phyloP scores from a whole-genome alignment of 192 early-diverging fungal species.

The Chytriomyces hyalinus region DNA sequence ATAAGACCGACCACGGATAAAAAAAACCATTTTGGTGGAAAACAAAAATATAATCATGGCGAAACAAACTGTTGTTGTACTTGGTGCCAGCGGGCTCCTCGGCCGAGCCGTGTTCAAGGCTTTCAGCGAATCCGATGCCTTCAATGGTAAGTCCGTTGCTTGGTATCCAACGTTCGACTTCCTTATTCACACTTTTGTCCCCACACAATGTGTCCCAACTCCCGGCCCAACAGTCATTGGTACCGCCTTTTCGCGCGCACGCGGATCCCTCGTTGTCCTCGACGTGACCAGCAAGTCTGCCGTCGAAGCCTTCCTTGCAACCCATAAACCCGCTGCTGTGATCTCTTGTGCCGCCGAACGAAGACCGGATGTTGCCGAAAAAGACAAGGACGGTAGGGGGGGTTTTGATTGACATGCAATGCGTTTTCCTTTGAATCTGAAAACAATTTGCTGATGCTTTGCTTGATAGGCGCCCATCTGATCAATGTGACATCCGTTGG shows the following conservation, averaged over 20 bases:
- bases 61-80: slow-evolving; percentile 66
- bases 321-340: slow-evolving; percentile 67
- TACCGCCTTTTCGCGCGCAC: slow-evolving; percentile 68
- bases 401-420: not conserved
- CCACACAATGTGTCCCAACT: not conserved
- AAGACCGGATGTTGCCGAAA: slow-evolving; percentile 80
- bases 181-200: not conserved
- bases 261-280: slow-evolving; percentile 60
- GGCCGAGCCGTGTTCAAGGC: slow-evolving; percentile 72
- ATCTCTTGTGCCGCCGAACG: slow-evolving; percentile 89
- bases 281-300: slow-evolving; percentile 67
- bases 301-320: slow-evolving; percentile 57
- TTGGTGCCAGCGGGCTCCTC: slow-evolving; percentile 82
- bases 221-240: slow-evolving; percentile 63
- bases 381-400: slow-evolving; percentile 60
- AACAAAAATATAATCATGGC: not conserved
- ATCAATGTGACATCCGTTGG: slow-evolving; percentile 74
- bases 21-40: too few species aligned
- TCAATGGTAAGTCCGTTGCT: slow-evolving; percentile 46
- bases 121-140: slow-evolving; percentile 57
- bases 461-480: slow-evolving; percentile 28
- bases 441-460: not conserved
- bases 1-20: too few species aligned
- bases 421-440: not conserved
- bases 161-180: not conserved